These are phyloP conservation scores for Tilletia caries DNA, from an alignment of 1,284 basidiomycete genomes.

Conservation along the genomic window DNA sequence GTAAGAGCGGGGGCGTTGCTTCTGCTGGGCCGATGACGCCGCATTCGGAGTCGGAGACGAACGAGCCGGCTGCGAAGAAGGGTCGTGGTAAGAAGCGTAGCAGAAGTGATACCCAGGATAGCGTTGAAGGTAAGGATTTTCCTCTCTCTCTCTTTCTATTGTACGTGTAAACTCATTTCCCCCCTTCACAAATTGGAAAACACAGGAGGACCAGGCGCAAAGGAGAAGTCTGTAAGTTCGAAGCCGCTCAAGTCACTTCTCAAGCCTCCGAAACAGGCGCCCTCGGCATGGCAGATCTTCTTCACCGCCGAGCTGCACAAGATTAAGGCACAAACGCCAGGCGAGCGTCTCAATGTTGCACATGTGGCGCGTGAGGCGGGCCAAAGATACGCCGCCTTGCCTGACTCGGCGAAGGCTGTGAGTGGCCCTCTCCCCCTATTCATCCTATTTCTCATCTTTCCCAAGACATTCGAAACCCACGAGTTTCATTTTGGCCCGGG, in stretches of 20 bases:
- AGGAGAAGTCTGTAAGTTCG: conserved; percentile 29
- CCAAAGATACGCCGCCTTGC: conserved; percentile 77
- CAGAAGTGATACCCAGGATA: conserved; percentile 11
- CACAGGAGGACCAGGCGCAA: too few species aligned
- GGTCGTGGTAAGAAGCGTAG: conserved; percentile 6
- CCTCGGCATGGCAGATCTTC: conserved; percentile 93
- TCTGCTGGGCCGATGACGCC: neutral
- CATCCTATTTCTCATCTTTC: neutral
- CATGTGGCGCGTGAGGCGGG: conserved; percentile 93
- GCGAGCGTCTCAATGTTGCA: conserved; percentile 80
- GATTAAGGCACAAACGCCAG: conserved; percentile 61
- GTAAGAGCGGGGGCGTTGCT: neutral
- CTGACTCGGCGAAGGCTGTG: conserved; percentile 70
- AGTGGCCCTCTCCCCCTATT: too few species aligned
- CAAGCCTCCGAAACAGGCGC: conserved; percentile 84
- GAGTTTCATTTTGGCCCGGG: conserved; percentile 54
- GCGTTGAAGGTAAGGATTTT: neutral
- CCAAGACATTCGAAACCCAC: neutral
- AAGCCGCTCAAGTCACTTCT: conserved; percentile 60
- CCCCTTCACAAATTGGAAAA: too few species aligned
- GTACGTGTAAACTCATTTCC: neutral
- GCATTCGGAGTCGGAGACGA: neutral
- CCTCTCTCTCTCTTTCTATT: neutral
- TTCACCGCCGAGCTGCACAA: conserved; percentile 93
- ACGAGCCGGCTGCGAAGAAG: conserved; percentile 7